Evolutionary conservation across 805 yeast genomes (phyloP).

Genomic region (Saturnispora zaruensis): DNA sequence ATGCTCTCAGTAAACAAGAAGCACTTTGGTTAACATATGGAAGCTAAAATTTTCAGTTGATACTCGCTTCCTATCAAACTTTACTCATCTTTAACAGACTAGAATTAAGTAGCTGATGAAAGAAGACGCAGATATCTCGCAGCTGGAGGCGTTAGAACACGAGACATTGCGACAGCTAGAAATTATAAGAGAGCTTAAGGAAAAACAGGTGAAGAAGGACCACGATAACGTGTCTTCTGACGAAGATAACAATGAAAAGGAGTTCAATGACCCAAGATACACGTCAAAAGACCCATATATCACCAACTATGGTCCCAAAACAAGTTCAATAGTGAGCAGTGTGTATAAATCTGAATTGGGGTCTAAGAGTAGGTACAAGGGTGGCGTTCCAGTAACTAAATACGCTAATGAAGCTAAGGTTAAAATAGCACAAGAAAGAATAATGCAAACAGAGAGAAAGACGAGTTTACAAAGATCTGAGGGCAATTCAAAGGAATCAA

Average conservation of each 20-base stretch:
- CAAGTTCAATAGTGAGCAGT: too few relatives aligned
- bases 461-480: constrained; percentile 21
- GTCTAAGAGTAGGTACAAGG: constrained; percentile 4
- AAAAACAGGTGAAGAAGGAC: constrained; percentile 13
- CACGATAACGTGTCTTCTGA: constrained; percentile 21
- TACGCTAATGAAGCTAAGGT: neutral
- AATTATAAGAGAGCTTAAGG: constrained; percentile 16
- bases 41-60: neutral
- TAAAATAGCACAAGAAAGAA: neutral
- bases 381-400: neutral
- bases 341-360: neutral
- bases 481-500: constrained; percentile 20
- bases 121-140: neutral
- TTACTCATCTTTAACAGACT: neutral
- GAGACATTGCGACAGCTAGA: constrained; percentile 18
- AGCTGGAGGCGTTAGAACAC: constrained; percentile 21
- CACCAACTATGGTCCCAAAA: neutral
- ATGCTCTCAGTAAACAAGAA: neutral
- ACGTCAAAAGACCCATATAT: neutral
- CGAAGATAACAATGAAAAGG: constrained; percentile 15
- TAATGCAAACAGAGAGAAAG: neutral
- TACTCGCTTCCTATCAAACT: neutral
- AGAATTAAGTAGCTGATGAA: neutral
- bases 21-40: neutral
- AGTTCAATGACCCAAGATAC: constrained; percentile 21